Evolutionary conservation across 2,329 filamentous ascomycete genomes (phyloP), one percentile per base, ranked within the genome.

Genomic region (Seiridium unicorne): DNA sequence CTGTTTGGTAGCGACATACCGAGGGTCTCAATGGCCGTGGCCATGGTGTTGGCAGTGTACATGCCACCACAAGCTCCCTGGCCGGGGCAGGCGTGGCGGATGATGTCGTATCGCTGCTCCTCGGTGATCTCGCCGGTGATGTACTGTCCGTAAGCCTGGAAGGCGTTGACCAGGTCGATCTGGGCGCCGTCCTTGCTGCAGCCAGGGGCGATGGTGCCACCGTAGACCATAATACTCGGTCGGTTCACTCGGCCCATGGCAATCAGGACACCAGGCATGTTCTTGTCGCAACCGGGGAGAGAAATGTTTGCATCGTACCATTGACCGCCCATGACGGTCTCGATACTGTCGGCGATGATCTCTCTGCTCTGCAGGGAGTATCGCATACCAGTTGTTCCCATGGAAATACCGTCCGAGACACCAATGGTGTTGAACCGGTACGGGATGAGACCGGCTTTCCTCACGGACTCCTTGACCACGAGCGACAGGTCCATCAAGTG

Each of bases 351-450:
- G 70, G 95, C 95, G 69, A 99, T 99, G 70, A 99, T 86, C 77
- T 99, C 95, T 74, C 95, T 86, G 67, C 92, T 96, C 90, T 91
- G 78, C 57, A 97, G 83, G 59, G 91, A 95, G 79, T 93, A 98
- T 64, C 94, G 86, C 95, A 99, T 99, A 69, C 96, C 95, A 42
- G 89, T 91, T 53, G 95, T 99, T 56, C 95, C 95, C 95, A 99
- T 99, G 69, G 92, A 97, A 70, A 99, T 99, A 61, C 88, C 95
- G 75, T 99, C 95, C 65, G 92, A 97, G 66, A 99, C 96, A 71
- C 95, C 95, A 71, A 99, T 92, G 62, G 96, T 99, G 83, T 99
- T 99, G 86, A 99, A 99, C 76, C 97, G 93, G 83, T 96, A 96
- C 64, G 93, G 92, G 62, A 96, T 84, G 63, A 99, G 83, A 31